Conservation (phyloP, 768 basidiomycete species). For the Leccinum boreale region DNA sequence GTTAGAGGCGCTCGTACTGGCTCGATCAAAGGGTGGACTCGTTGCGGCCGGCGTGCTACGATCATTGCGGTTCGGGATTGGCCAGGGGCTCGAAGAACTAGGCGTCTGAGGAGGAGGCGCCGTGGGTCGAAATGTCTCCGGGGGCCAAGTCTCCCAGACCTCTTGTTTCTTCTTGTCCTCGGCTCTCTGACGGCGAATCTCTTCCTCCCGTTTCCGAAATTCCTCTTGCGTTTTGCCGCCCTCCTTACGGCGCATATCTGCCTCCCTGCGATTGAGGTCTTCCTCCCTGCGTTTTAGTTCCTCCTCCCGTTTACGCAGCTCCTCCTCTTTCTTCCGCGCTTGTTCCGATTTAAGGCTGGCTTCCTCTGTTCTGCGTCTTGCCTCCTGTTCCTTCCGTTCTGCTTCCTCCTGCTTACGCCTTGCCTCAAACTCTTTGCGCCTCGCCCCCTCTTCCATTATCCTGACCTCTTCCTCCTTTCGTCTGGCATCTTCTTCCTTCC, state of each 20-base stretch:
- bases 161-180: constrained; percentile 31
- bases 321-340: constrained; percentile 25
- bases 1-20: constrained; percentile 25
- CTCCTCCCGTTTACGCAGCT: constrained; percentile 25
- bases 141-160: constrained; percentile 29
- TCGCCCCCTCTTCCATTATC: constrained; percentile 23
- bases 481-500: constrained; percentile 30
- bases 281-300: constrained; percentile 31
- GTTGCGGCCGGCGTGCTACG: constrained; percentile 32
- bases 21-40: constrained; percentile 31
- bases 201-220: constrained; percentile 31
- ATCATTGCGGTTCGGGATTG: constrained; percentile 31
- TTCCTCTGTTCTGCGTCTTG: constrained; percentile 26
- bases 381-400: constrained; percentile 31
- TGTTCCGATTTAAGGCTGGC: constrained; percentile 21
- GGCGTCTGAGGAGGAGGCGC: constrained; percentile 26
- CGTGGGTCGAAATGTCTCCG: constrained; percentile 20
- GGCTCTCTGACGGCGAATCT: constrained; percentile 29
- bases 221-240: constrained; percentile 27
- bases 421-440: constrained; percentile 29
- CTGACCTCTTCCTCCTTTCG: constrained; percentile 27
- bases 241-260: constrained; percentile 30
- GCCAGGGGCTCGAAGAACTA: constrained; percentile 29
- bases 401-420: constrained; percentile 30
- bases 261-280: constrained; percentile 29